phyloP scores from a whole-genome alignment of 192 early-diverging fungal genomes.

The Podila clonocystis region DNA sequence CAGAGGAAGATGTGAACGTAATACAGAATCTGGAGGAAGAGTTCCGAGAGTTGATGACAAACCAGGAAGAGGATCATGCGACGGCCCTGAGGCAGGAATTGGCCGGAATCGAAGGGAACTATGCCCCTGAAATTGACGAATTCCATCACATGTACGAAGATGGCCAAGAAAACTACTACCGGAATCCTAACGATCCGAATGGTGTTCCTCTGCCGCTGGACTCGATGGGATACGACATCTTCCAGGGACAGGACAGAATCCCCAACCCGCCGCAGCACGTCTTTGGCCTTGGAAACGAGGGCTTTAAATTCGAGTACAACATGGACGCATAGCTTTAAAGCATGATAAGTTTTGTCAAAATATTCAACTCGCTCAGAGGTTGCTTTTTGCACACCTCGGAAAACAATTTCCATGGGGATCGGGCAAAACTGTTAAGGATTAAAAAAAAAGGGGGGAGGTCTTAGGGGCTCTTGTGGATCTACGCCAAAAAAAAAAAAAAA shows the following conservation, averaged over 20 bases:
- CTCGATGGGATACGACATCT: slow-evolving; percentile 1
- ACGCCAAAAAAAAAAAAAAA: background rate
- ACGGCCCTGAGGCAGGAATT: background rate
- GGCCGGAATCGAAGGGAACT: background rate
- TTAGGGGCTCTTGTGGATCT: too few species aligned
- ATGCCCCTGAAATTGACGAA: background rate
- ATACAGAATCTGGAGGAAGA: slow-evolving; percentile 46
- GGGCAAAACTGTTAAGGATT: too few species aligned
- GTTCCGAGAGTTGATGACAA: slow-evolving; percentile 42
- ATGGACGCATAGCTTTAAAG: background rate
- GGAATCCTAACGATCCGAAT: background rate
- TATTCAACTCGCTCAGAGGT: too few species aligned
- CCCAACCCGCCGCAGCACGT: slow-evolving; percentile 25
- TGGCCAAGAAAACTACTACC: background rate
- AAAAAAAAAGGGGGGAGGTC: too few species aligned
- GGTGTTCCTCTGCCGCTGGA: background rate
- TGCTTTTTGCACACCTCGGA: too few species aligned
- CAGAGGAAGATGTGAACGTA: slow-evolving; percentile 46
- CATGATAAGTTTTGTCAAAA: too few species aligned
- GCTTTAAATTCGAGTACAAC: slow-evolving; percentile 45
- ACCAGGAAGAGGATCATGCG: slow-evolving; percentile 16
- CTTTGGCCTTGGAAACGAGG: slow-evolving; percentile 43
- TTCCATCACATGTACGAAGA: background rate
- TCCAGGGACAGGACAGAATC: slow-evolving; percentile 1
- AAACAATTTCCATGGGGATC: too few species aligned